phyloP scores from a whole-genome alignment of 257 asterid genomes.

The Solanum ossicruentum region DNA sequence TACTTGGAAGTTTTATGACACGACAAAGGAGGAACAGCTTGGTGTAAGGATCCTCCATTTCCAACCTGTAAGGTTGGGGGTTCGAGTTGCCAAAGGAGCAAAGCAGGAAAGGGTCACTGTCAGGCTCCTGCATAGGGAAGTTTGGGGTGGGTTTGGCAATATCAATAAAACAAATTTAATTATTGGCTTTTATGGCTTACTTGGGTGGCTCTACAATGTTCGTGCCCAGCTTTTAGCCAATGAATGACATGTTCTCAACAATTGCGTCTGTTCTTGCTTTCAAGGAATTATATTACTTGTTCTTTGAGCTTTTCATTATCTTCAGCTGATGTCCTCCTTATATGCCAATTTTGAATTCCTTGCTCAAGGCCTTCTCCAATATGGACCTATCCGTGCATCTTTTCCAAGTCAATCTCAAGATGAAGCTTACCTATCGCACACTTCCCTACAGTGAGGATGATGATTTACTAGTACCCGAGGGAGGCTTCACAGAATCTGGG shows the following conservation, averaged over 20 bases:
- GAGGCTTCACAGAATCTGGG: constrained; percentile 31
- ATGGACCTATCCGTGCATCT: constrained; percentile 81
- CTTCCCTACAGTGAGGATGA: constrained; percentile 53
- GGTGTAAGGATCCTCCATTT: not conserved
- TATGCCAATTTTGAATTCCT: not conserved
- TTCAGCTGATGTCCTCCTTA: not conserved
- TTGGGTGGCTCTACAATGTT: not conserved
- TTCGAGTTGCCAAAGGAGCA: not conserved
- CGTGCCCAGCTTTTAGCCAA: not conserved
- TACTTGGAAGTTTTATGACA: not conserved
- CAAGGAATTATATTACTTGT: not conserved
- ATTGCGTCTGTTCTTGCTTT: not conserved
- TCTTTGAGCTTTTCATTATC: not conserved
- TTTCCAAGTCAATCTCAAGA: constrained; percentile 61
- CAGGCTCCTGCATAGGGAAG: not conserved
- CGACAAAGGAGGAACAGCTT: not conserved
- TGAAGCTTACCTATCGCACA: constrained; percentile 79
- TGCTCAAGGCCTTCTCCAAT: constrained; percentile 57
- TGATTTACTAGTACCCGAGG: constrained; percentile 32
- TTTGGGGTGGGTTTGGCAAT: not conserved
- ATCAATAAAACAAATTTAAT: not conserved
- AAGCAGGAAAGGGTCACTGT: not conserved
- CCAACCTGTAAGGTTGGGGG: not conserved
- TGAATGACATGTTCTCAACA: not conserved
- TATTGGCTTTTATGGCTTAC: not conserved